Base-by-base conservation (phyloP, 2,329 filamentous ascomycete genomes). In the Penicillium sp. region DNA sequence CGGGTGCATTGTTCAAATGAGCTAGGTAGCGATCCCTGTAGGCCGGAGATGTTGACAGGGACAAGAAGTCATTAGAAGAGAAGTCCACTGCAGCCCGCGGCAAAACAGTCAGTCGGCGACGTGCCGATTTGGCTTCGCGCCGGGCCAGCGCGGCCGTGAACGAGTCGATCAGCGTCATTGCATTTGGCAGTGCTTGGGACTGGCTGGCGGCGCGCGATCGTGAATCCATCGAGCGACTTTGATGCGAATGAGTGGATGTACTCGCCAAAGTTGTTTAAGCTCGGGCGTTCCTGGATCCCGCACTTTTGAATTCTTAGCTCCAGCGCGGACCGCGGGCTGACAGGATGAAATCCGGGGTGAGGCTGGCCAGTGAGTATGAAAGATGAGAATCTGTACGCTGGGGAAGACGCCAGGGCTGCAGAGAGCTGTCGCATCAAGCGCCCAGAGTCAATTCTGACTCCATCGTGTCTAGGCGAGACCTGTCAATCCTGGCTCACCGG, bases 61-160 rank as follows among this genome's bases (percentile, higher is more conserved):
- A 82, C 8, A 84, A 72, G 45, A 83, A 81, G 58, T 84, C 81
- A 58, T 82, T 83, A 32, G 79, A 82, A 1, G 78, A 81, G 54
- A 84, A 83, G 61, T 85, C 81, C 0, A 62, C 56, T 1, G 70
- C 63, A 19, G 56, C 57, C 9, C 64, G 47, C 1, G 71, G 63
- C 16, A 68, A 60, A 8, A 71, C 61, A n/a, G 74, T 76, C 14
- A 78, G 58, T 27, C 59, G 62, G 32, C 75, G 69, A 8, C 74
- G 67, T 16, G 68, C 69, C 5, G 70, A 70, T 37, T 68, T 68
- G 28, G 57, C 41, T 43, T 65, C 65, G 40, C 75, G 66, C 13
- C 59, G 64, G 38, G 65, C 51, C 15, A 73, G 54, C 4, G 62
- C 51, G 7, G 47, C 45, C 20, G 55, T 58, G 17, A 69, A 48